Percentiles rank a stretch among this genome's conserved stretches.
phyloP scores from a whole-genome alignment of 768 basidiomycete genomes.

The Pleurotus cornucopiae region DNA sequence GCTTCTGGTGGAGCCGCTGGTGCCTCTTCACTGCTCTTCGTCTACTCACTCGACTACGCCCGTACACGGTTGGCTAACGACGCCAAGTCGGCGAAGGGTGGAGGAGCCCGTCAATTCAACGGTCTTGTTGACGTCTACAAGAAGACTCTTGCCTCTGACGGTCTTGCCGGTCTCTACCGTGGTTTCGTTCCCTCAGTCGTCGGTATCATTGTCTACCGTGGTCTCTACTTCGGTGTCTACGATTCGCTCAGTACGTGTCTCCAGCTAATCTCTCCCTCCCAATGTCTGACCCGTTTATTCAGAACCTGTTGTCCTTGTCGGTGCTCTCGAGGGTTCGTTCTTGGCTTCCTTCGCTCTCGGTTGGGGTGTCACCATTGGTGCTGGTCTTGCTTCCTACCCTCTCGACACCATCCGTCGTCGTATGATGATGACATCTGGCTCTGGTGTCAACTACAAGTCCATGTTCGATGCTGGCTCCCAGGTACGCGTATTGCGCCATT shows the following conservation, averaged over 20 bases:
- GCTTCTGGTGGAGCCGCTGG: slow-evolving; percentile 99
- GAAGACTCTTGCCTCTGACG: slow-evolving; percentile 97
- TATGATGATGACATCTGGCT: slow-evolving; percentile 99
- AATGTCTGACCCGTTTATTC: slow-evolving; percentile 20
- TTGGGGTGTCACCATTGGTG: slow-evolving; percentile 99
- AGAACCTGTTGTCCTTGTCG: slow-evolving; percentile 98
- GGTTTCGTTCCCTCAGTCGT: slow-evolving; percentile 99
- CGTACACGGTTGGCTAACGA: slow-evolving; percentile 99
- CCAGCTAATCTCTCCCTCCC: not conserved
- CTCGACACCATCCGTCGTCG: slow-evolving; percentile 97
- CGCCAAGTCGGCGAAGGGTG: slow-evolving; percentile 92
- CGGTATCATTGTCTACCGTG: slow-evolving; percentile 99
- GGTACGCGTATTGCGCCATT: slow-evolving; percentile 15
- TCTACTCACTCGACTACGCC: slow-evolving; percentile 99
- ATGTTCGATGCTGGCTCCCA: slow-evolving; percentile 97
- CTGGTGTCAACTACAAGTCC: slow-evolving; percentile 94
- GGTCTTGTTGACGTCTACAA: slow-evolving; percentile 95
- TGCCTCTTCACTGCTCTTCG: slow-evolving; percentile 97
- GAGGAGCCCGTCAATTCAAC: slow-evolving; percentile 95
- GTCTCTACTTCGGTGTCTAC: slow-evolving; percentile 98
- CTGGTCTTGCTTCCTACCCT: slow-evolving; percentile 97
- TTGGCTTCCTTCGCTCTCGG: slow-evolving; percentile 95
- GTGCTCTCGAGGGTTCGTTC: slow-evolving; percentile 94
- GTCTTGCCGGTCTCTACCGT: slow-evolving; percentile 99
- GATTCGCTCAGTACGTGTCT: slow-evolving; percentile 78